These are phyloP conservation scores for Populus alba DNA, from an alignment of 345 rosid species.

Conservation along the genomic window DNA sequence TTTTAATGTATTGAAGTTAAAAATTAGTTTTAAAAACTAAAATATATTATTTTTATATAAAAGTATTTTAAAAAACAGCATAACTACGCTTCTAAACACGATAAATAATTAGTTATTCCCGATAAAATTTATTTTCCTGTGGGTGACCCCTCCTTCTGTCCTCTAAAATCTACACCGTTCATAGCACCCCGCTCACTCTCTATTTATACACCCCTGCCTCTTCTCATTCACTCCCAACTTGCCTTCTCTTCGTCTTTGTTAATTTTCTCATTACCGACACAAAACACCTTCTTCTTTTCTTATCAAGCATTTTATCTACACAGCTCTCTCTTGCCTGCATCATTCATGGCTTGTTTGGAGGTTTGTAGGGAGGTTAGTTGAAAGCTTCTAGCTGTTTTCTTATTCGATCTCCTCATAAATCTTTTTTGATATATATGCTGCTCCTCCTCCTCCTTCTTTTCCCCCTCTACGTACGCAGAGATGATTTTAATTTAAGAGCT, in stretches of 20 bases:
- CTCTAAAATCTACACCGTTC: constrained; percentile 49
- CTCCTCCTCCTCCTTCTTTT: not conserved
- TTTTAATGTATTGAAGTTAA: too few relatives aligned
- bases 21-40: too few relatives aligned
- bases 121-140: constrained; percentile 8
- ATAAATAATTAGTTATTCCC: too few relatives aligned
- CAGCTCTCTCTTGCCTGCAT: not conserved
- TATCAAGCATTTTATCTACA: constrained; percentile 14
- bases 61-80: too few relatives aligned
- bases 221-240: constrained; percentile 17
- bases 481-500: too few relatives aligned
- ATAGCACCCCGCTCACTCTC: constrained; percentile 26
- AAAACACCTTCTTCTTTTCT: not conserved
- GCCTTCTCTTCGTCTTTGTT: not conserved
- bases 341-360: constrained; percentile 54
- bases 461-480: not conserved
- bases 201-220: constrained; percentile 40
- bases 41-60: too few relatives aligned
- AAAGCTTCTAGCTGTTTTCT: not conserved
- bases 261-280: not conserved
- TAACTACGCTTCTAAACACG: too few relatives aligned
- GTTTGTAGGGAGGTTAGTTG: constrained; percentile 51
- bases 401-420: not conserved
- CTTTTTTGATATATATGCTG: not conserved
- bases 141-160: constrained; percentile 20